Evolutionary conservation across 129 eudicot genomes (phyloP).

Genomic region (Kitagawia praeruptora): DNA sequence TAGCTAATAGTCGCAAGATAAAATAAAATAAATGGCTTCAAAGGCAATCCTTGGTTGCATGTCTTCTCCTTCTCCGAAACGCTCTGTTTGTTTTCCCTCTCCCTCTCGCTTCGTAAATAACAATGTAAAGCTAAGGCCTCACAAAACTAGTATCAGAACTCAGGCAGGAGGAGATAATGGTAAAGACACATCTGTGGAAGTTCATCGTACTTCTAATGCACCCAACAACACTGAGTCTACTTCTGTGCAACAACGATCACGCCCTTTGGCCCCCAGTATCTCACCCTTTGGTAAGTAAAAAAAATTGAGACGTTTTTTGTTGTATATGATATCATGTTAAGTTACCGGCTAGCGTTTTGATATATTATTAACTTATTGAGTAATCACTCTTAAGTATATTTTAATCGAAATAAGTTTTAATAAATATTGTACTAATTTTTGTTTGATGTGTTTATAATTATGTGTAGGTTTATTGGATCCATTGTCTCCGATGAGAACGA

Average conservation of each 20-base stretch:
- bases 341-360: background rate
- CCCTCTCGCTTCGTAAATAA: constrained; percentile 19
- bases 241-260: constrained; percentile 12
- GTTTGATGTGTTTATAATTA: background rate
- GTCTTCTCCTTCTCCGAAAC: background rate
- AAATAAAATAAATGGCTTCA: constrained; percentile 4
- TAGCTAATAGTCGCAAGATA: background rate
- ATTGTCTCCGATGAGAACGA: constrained; percentile 61
- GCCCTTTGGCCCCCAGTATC: constrained; percentile 25
- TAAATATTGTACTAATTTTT: background rate
- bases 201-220: constrained; percentile 18
- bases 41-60: background rate
- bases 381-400: no score
- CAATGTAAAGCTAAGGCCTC: constrained; percentile 2
- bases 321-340: background rate
- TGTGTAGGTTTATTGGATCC: constrained; percentile 54
- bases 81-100: background rate
- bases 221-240: background rate
- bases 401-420: no score
- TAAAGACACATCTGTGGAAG: constrained; percentile 42
- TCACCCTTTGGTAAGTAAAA: constrained; percentile 47
- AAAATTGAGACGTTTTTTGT: background rate
- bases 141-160: constrained; percentile 22
- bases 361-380: no score
- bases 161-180: constrained; percentile 30